Evolutionary conservation across 306 rosid species (phyloP).

Genomic region (Cucumis melo): DNA sequence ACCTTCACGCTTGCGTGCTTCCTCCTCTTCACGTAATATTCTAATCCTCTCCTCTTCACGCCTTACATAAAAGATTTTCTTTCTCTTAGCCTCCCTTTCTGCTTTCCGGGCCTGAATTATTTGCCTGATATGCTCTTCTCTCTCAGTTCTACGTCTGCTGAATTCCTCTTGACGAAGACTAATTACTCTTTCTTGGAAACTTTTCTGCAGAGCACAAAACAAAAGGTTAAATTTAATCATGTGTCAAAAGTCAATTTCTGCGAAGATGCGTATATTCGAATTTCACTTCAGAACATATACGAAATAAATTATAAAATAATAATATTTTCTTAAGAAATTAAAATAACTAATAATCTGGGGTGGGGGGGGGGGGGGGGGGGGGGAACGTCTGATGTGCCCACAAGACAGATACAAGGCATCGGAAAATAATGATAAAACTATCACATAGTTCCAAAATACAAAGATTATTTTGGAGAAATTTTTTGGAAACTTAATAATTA

Average conservation of each 20-base stretch:
- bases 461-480: neutral
- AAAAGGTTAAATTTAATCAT: neutral
- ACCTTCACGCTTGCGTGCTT: slow-evolving; percentile 78
- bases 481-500: neutral
- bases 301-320: too few relatives aligned
- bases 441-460: too few relatives aligned
- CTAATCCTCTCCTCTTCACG: slow-evolving; percentile 65
- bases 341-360: too few relatives aligned
- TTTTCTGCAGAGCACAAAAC: slow-evolving; percentile 23
- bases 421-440: too few relatives aligned
- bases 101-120: slow-evolving; percentile 47
- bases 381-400: neutral
- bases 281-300: neutral
- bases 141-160: slow-evolving; percentile 46
- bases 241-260: neutral
- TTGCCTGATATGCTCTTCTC: slow-evolving; percentile 54
- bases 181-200: slow-evolving; percentile 52
- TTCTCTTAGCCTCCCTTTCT: slow-evolving; percentile 63
- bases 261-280: neutral
- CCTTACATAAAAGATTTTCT: slow-evolving; percentile 56
- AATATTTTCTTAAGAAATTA: too few relatives aligned
- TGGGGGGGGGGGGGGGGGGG: too few relatives aligned
- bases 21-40: slow-evolving; percentile 69
- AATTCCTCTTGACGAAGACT: slow-evolving; percentile 56
- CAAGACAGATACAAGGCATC: neutral